Percentiles rank a stretch among this genome's conserved stretches.
These are phyloP conservation scores for Penicillium salamii DNA, from an alignment of 495 filamentous ascomycete genomes.

Conservation along the genomic window DNA sequence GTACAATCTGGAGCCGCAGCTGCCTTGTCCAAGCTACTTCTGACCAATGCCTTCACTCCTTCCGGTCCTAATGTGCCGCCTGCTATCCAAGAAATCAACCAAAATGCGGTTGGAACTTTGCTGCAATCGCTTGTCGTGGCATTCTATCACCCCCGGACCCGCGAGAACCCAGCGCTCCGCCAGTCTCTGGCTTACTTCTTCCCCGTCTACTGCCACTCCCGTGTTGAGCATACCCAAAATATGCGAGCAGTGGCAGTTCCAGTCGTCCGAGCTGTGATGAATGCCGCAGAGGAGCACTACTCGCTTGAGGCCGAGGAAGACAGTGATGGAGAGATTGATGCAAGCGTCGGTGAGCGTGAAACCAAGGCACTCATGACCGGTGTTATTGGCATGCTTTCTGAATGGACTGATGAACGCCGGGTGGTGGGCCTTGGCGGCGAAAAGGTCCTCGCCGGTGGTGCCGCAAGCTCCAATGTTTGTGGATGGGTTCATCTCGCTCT, in stretches of 20 bases:
- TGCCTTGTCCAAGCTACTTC: constrained; percentile 81
- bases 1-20: constrained; percentile 81
- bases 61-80: constrained; percentile 36
- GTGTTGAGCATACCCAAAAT: constrained; percentile 71
- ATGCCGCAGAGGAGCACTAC: constrained; percentile 48
- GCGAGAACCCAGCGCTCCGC: constrained; percentile 78
- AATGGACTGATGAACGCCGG: constrained; percentile 95
- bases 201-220: constrained; percentile 88
- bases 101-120: constrained; percentile 56
- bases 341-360: constrained; percentile 71
- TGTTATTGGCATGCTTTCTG: constrained; percentile 76
- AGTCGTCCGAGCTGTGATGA: constrained; percentile 61
- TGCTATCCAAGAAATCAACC: constrained; percentile 47
- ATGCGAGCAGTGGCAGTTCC: constrained; percentile 71
- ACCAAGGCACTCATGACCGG: constrained; percentile 73
- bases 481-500: constrained; percentile 52
- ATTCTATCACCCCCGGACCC: constrained; percentile 88
- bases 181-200: constrained; percentile 94
- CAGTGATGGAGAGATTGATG: constrained; percentile 55
- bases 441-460: constrained; percentile 47
- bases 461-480: constrained; percentile 49
- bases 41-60: constrained; percentile 56
- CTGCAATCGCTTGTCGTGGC: constrained; percentile 77
- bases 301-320: constrained; percentile 54
- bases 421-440: constrained; percentile 68